Evolutionary conservation across 352 stramenopile genomes (phyloP), one percentile per base, ranked within the genome.

Genomic region (Phytophthora rubi): DNA sequence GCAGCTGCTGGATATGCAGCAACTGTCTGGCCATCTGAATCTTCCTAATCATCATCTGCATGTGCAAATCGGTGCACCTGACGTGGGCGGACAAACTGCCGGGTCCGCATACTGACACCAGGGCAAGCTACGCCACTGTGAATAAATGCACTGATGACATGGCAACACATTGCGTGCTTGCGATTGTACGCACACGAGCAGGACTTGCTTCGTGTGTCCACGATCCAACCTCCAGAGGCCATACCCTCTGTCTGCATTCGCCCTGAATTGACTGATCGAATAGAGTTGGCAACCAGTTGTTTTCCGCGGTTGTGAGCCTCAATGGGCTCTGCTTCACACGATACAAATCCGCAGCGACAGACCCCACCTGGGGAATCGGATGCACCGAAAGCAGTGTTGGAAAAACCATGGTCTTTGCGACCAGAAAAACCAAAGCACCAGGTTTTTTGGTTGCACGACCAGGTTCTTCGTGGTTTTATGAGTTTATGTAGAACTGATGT

Each of bases 221-320:
- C 35, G 5, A 44, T 37, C 35, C 59, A 65, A 16, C 33, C 33
- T 44, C 48, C 48, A 18, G 7, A 23, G 9, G 48, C 35, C 48
- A 65, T 65, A 16, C 9, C 26, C 21, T 65, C 30, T 13, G 32
- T 52, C 16, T 58, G 47, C 48, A 42, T 42, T 15, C 10, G 35
- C 35, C 35, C 15, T 16, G 10, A 42, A 16, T 42, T 16, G 9
- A 42, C 35, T 42, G 10, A 42, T 16, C 2, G 10, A 42, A 16
- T 16, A 42, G 35, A 42, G 35, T 16, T 42, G 35, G 35, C 35
- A 42, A 42, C 35, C 9, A 42, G 35, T 42, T 42, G 35, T 42
- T 42, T 42, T 16, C 35, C 10, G 35, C 10, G 35, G 35, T 9
- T 42, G 35, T 42, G 35, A 42, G 35, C 35, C 35, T 42, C 35